phyloP scores from a whole-genome alignment of 2,329 filamentous ascomycete genomes.

The Colletotrichum acutatum region DNA sequence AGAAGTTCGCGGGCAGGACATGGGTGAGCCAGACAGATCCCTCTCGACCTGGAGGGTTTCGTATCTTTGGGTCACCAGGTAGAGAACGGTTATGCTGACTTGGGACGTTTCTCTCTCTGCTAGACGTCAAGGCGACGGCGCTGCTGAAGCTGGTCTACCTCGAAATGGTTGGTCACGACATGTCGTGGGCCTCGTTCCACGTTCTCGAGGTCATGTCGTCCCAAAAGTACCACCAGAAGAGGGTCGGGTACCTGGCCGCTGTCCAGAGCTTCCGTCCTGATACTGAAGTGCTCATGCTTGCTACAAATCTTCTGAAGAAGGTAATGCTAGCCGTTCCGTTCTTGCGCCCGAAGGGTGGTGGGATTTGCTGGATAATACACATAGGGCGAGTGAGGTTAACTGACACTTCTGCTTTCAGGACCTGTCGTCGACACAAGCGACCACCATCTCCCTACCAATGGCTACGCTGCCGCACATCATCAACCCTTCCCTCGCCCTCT shows the following conservation, averaged over 20 bases:
- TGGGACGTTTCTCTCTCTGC: constrained; percentile 8
- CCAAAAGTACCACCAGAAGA: constrained; percentile 92
- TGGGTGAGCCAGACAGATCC: constrained; percentile 69
- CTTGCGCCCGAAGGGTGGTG: background rate
- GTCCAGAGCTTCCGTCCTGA: constrained; percentile 96
- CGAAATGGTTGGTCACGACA: constrained; percentile 99
- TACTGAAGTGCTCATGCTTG: constrained; percentile 97
- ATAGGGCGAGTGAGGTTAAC: background rate
- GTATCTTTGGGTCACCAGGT: background rate
- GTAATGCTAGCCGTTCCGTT: constrained; percentile 50
- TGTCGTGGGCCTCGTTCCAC: constrained; percentile 99
- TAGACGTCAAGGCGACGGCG: constrained; percentile 95
- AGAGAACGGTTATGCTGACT: constrained; percentile 22
- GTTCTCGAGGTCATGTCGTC: constrained; percentile 99
- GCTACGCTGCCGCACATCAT: constrained; percentile 94
- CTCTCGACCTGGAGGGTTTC: too few species aligned
- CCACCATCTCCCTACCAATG: constrained; percentile 86
- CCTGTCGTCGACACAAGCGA: constrained; percentile 76
- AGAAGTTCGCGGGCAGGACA: constrained; percentile 92
- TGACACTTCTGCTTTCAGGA: constrained; percentile 61
- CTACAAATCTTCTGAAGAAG: constrained; percentile 97
- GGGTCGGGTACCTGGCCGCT: constrained; percentile 93
- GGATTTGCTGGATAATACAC: background rate
- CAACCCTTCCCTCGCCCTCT: constrained; percentile 90
- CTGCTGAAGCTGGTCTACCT: constrained; percentile 96